Base-by-base conservation (phyloP, 78 protist species). In the Dictyostelium citrinum region DNA sequence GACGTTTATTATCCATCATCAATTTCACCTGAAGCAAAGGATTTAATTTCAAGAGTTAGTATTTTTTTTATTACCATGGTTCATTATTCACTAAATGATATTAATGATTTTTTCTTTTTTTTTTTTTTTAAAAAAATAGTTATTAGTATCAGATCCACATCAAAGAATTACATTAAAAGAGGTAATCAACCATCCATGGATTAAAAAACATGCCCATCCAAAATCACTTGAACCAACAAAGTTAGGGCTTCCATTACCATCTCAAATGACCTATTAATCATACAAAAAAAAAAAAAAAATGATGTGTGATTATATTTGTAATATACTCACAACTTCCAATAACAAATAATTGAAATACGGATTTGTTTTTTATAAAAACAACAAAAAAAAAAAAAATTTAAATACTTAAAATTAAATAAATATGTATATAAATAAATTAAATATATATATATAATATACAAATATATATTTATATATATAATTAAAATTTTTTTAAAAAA, bases 151-250 rank as follows among this genome's bases (percentile, higher is more conserved):
- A 24, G 90, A 91, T 37, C 95, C 95, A 83, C 22, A 60, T 22
- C 81, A 91, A 60, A 91, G 95, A 79, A 82, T 91, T 9, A 8
- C 95, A 17, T 49, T 91, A 58, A 31, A n/a, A 20, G 90, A 78
- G 3, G 90, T 82, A 20, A 82, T 79, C 5, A 72, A 76, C 22
- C 95, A 91, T n/a, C 95, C 95, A 46, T 91, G 95, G 95, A 91
- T 91, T 49, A 70, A 46, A 49, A 75, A 82, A 46, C 35, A 74
- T 79, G 90, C 95, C 29, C 91, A 85, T 60, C 82, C 82, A 76
- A n/a, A 85, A n/a, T 60, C 91, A 76, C 45, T 85, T 3, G 70
- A 76, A 31, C 83, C 77, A 14, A 70, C 77, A 24, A 70, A 70
- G 12, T 70, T 70, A 10, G 41, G 41, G 2, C 22, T 70, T 14